phyloP scores from a whole-genome alignment of 140 eudicot species.

The Erigeron philadelphicus region DNA sequence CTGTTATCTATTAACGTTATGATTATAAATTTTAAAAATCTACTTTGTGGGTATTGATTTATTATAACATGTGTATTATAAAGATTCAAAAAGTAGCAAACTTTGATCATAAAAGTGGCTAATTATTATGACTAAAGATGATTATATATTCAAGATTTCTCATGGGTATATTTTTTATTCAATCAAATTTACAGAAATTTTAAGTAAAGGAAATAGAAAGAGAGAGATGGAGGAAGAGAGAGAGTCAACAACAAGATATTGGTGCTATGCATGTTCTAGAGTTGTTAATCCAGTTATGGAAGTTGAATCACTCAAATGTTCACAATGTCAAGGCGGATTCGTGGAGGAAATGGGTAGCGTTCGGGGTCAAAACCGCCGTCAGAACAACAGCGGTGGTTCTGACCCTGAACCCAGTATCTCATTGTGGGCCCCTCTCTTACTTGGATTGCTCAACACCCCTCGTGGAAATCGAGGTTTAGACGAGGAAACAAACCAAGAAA shows the following conservation, averaged over 20 bases:
- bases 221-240: constrained; percentile 36
- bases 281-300: constrained; percentile 49
- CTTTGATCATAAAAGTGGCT: background rate
- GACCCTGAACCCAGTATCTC: constrained; percentile 48
- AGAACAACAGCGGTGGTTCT: constrained; percentile 7
- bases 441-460: constrained; percentile 54
- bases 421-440: constrained; percentile 66
- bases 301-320: constrained; percentile 49
- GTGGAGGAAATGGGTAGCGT: constrained; percentile 32
- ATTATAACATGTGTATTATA: background rate
- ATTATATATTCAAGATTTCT: background rate
- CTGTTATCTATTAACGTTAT: no score
- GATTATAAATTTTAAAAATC: background rate
- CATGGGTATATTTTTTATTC: constrained; percentile 3
- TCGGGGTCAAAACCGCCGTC: constrained; percentile 1
- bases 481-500: background rate
- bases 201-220: constrained; percentile 12
- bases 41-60: constrained; percentile 5
- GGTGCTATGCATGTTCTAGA: constrained; percentile 54
- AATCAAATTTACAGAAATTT: constrained; percentile 23
- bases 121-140: background rate
- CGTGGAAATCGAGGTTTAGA: constrained; percentile 31
- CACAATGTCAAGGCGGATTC: constrained; percentile 36
- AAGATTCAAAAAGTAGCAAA: constrained; percentile 12
- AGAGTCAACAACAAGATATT: constrained; percentile 42